Evolutionary conservation across 208 protist species (phyloP), one percentile per base, ranked within the genome.

Genomic region (Novymonas esmeraldas): DNA sequence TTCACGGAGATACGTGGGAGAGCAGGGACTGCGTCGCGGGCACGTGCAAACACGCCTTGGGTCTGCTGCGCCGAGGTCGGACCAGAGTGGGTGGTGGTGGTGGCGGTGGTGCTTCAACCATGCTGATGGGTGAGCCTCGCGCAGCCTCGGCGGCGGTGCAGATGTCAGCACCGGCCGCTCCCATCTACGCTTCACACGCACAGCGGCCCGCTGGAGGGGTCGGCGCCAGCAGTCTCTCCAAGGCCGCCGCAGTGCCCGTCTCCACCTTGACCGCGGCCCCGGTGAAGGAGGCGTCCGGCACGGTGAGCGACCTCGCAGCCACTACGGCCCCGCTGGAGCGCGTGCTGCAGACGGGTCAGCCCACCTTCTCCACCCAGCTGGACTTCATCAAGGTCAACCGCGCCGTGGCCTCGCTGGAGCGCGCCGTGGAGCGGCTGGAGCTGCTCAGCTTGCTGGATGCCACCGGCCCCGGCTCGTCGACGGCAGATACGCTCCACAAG

Each of bases 381-480:
- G 69, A 72, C 61, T 90, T 94, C 48, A 56, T 96, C 61, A 68
- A 86, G 18, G 76, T 77, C 11, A 92, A 96, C 68, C 90, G 93
- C 31, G 74, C 86, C 28, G 86, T 95, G 28, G 72, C 89, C 4
- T 87, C 79, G n/a, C 61, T 97, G 18, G 85, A 95, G 73, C 92
- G 92, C 64, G 89, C 89, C 0, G 74, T 97, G 44, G 89, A 96
- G 81, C 90, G 90, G n/a, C 83, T 97, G 24, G 87, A 95, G 79
- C 85, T 97, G 29, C 82, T 97, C 33, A 71, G 52, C 11, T 70
- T 96, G 6, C 77, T 97, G 10, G 85, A 94, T 52, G 77, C 84
- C 4, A 78, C 71, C 13, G 76, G 57, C 0, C 66, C 84, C 1
- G 73, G 66, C 20, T n/a, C 41, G 1, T 16, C 38, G 0, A 46